A percentile compares a stretch with the other conserved stretches of the same genome.
Conservation (phyloP, 148 eudicot species). For the Chenopodium formosanum region DNA sequence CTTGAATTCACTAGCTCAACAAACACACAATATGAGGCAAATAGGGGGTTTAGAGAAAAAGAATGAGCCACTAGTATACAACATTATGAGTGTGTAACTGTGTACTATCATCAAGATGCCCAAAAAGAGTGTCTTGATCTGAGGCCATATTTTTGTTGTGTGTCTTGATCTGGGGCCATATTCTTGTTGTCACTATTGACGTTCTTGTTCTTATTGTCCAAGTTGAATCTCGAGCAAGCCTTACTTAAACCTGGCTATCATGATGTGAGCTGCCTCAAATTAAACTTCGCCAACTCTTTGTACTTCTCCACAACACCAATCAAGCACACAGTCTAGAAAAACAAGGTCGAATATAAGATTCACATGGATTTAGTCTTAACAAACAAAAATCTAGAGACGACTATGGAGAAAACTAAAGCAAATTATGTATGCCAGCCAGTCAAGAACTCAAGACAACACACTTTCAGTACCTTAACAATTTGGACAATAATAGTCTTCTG, state of each 20-base stretch:
- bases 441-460: background rate
- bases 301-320: conserved; percentile 88
- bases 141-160: background rate
- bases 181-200: background rate
- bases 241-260: background rate
- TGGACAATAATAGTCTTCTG: conserved; percentile 84
- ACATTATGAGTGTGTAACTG: background rate
- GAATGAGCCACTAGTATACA: conserved; percentile 1
- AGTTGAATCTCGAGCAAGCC: background rate
- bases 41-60: background rate
- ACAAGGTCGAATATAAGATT: background rate
- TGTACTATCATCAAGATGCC: background rate
- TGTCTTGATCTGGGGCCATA: background rate
- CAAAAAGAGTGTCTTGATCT: background rate
- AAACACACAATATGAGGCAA: background rate
- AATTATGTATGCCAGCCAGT: background rate
- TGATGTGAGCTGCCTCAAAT: conserved; percentile 79
- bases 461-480: conserved; percentile 63
- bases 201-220: background rate
- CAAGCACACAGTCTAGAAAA: conserved; percentile 84
- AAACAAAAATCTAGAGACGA: background rate
- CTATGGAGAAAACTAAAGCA: background rate
- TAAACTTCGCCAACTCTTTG: conserved; percentile 93
- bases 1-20: background rate
- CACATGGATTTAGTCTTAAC: background rate